Evolutionary conservation across 2,329 filamentous ascomycete species (phyloP).

Genomic region (Colletotrichum echinochloae): DNA sequence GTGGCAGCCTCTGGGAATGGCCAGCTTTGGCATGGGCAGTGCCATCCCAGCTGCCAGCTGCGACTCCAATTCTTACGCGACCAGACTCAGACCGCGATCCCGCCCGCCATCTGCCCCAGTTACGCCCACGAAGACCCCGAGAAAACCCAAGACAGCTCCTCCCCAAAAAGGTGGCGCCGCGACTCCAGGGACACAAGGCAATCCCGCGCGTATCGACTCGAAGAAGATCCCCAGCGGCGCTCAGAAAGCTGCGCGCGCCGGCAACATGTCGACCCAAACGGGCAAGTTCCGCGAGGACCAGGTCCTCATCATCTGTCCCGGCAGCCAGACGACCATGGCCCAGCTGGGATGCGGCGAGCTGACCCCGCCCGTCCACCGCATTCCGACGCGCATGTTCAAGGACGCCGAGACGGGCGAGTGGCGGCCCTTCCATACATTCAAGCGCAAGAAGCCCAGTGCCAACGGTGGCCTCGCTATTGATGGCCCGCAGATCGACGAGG

Average conservation of each 20-base stretch:
- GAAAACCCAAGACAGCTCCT: conserved; percentile 20
- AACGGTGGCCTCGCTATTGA: conserved; percentile 35
- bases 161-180: conserved; percentile 8
- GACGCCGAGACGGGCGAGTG: conserved; percentile 83
- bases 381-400: conserved; percentile 95
- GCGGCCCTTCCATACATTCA: conserved; percentile 81
- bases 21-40: conserved; percentile 19
- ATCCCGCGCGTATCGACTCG: conserved; percentile 1
- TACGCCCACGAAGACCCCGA: conserved; percentile 31
- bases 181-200: conserved; percentile 12
- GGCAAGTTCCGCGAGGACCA: conserved; percentile 74
- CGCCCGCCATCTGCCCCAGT: conserved; percentile 11
- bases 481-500: conserved; percentile 55
- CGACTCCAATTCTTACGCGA: conserved; percentile 28
- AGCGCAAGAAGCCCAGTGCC: conserved; percentile 62
- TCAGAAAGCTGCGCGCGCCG: conserved; percentile 20
- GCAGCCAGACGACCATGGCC: conserved; percentile 89
- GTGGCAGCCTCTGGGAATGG: not conserved
- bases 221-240: conserved; percentile 6
- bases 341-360: conserved; percentile 92
- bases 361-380: conserved; percentile 86
- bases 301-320: conserved; percentile 79
- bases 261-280: conserved; percentile 65
- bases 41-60: conserved; percentile 29
- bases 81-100: conserved; percentile 34